Evolutionary conservation across 306 rosid genomes (phyloP), one percentile per base, ranked within the genome.

Genomic region (Parietaria judaica): DNA sequence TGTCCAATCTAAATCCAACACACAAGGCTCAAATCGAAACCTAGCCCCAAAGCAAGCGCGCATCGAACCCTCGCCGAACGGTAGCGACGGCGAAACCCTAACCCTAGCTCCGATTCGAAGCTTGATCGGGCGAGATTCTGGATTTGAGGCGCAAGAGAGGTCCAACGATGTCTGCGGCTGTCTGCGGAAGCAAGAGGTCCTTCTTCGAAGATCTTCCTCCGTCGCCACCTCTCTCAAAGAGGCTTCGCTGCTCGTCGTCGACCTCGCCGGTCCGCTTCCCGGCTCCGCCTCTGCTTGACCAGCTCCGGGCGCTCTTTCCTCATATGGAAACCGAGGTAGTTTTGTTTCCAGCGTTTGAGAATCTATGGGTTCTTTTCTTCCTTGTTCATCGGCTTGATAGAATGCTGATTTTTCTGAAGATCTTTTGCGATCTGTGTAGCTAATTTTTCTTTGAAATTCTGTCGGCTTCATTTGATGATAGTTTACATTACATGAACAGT

Each of bases 171-270:
- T 92, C 95, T 86, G 96, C 96, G 73, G 95, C 89, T 15, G 99
- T 92, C 85, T 86, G 99, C 66, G 99, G 99, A 73, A 82, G 86
- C 84, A 92, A 92, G 86, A 83, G 96, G 82, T 82, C 95, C 69
- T 92, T 88, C 81, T 88, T 92, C 36, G 99, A 92, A 80, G 99
- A 92, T 34, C 89, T 88, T 60, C 99, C 94, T 54, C 85, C 95
- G 11, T 88, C 96, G 14, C 96, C 96, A 31, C 94, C 96, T 3
- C 76, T 92, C 0, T 51, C 95, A 5, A 88, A 92, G 86, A 81
- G 96, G 81, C 78, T 79, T 12, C 99, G 99, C 65, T 88, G 96
- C 58, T 86, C 96, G 10, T 80, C 98, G 61, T 68, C 91, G 7
- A 76, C 92, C 54, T 90, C 97, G 3, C 99, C 96, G 44, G 79